phyloP scores from a whole-genome alignment of 305 asterid species.

The Nicotiana rustica region DNA sequence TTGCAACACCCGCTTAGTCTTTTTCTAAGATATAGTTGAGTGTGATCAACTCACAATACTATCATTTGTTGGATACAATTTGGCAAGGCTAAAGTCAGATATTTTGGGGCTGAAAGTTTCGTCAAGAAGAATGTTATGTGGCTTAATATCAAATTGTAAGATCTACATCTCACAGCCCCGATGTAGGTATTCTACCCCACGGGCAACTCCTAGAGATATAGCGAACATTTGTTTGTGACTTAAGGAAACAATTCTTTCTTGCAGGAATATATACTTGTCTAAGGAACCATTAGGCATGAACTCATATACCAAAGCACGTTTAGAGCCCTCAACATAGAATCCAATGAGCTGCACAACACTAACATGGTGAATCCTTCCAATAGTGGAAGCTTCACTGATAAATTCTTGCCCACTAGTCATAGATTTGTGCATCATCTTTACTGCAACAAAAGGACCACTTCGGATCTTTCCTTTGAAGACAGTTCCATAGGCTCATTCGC shows the following conservation, averaged over 20 bases:
- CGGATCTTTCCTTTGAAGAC: slow-evolving; percentile 59
- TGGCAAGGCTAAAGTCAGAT: slow-evolving; percentile 52
- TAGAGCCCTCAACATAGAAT: slow-evolving; percentile 38
- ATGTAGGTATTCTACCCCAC: slow-evolving; percentile 55
- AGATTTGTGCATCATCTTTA: slow-evolving; percentile 45
- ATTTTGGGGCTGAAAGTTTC: slow-evolving; percentile 55
- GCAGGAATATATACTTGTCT: slow-evolving; percentile 38
- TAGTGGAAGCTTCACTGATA: slow-evolving; percentile 54
- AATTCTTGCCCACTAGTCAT: slow-evolving; percentile 49
- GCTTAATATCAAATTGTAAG: slow-evolving; percentile 59
- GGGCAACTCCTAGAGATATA: slow-evolving; percentile 55
- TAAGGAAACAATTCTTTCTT: slow-evolving; percentile 35
- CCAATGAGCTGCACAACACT: slow-evolving; percentile 43
- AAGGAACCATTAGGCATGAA: slow-evolving; percentile 44
- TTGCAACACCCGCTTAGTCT: too few relatives aligned
- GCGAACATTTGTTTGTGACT: slow-evolving; percentile 45
- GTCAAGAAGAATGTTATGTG: slow-evolving; percentile 55
- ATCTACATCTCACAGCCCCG: slow-evolving; percentile 55
- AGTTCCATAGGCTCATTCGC: slow-evolving; percentile 59
- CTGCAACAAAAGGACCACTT: slow-evolving; percentile 51
- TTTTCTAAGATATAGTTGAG: too few relatives aligned
- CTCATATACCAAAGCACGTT: slow-evolving; percentile 38
- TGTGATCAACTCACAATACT: slow-evolving; percentile 31
- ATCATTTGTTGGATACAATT: slow-evolving; percentile 38
- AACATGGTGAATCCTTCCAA: slow-evolving; percentile 41